phyloP scores from a whole-genome alignment of 2,329 filamentous ascomycete species.

The Cladosporium sp. region DNA sequence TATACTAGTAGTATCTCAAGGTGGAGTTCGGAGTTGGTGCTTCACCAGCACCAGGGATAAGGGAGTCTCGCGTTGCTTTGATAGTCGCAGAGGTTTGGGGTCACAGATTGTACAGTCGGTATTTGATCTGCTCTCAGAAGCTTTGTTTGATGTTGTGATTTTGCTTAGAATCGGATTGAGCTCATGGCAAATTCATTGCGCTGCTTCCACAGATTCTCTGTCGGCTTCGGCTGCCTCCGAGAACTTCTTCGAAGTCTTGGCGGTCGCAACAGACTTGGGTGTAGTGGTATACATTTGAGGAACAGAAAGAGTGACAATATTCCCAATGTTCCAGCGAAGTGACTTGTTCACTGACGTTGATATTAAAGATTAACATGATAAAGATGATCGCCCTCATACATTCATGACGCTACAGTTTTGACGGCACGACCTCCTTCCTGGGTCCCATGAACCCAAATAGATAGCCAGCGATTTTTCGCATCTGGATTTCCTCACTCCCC shows the following conservation, averaged over 20 bases:
- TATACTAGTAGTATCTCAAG: background rate
- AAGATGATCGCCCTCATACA: background rate
- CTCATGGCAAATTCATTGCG: background rate
- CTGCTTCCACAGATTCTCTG: background rate
- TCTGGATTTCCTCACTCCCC: conserved; percentile 66
- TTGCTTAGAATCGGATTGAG: background rate
- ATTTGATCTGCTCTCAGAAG: background rate
- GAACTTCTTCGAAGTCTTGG: background rate
- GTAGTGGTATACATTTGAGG: background rate
- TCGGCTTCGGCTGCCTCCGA: conserved; percentile 4
- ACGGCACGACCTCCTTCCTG: conserved; percentile 35
- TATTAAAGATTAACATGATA: background rate
- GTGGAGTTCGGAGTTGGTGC: background rate
- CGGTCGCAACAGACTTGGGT: background rate
- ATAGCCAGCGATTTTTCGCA: conserved; percentile 63
- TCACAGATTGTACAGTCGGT: background rate
- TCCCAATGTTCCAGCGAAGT: background rate
- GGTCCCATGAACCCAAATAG: conserved; percentile 56
- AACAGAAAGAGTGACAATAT: background rate
- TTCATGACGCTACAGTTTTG: background rate
- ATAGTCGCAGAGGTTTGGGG: background rate
- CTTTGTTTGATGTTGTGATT: background rate
- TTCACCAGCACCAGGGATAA: background rate
- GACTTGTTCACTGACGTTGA: background rate
- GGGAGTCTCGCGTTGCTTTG: background rate